Evolutionary conservation across 179 eudicot genomes (phyloP).

Genomic region (Carnegiea gigantea): DNA sequence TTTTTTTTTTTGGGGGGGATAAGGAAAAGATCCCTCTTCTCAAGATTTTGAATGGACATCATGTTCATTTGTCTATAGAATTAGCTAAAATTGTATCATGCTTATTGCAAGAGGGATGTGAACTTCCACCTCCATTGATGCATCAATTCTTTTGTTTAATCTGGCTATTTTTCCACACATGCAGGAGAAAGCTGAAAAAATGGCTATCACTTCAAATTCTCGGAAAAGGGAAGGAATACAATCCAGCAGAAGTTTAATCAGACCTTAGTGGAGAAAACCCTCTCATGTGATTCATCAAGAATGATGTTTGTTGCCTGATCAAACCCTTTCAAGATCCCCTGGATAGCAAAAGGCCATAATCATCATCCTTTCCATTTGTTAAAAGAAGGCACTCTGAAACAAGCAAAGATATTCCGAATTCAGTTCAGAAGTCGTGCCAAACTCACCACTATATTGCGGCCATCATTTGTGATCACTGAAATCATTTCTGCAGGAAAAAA

Average conservation of each 20-base stretch:
- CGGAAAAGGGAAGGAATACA: background rate
- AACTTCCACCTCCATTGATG: background rate
- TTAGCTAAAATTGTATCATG: background rate
- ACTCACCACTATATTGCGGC: slow-evolving; percentile 93
- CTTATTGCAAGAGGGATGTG: background rate
- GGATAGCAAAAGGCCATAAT: slow-evolving; percentile 21
- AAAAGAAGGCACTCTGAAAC: background rate
- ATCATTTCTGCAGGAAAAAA: slow-evolving; percentile 55
- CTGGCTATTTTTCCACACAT: background rate
- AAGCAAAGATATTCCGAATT: slow-evolving; percentile 1
- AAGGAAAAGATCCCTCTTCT: too few relatives aligned
- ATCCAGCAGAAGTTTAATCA: slow-evolving; percentile 10
- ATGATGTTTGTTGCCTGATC: slow-evolving; percentile 95
- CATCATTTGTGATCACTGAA: slow-evolving; percentile 89
- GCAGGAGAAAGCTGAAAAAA: background rate
- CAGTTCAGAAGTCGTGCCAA: background rate
- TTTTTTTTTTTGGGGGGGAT: too few relatives aligned
- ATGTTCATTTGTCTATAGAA: background rate
- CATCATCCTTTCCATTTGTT: slow-evolving; percentile 16
- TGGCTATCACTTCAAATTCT: background rate
- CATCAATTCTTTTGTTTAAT: background rate
- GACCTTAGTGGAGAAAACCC: slow-evolving; percentile 94
- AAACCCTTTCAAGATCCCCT: slow-evolving; percentile 84
- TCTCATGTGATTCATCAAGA: slow-evolving; percentile 95
- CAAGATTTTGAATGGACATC: background rate